Evolutionary conservation across 805 yeast genomes (phyloP), one percentile per base, ranked within the genome.

Genomic region (Ascoidea tarda): DNA sequence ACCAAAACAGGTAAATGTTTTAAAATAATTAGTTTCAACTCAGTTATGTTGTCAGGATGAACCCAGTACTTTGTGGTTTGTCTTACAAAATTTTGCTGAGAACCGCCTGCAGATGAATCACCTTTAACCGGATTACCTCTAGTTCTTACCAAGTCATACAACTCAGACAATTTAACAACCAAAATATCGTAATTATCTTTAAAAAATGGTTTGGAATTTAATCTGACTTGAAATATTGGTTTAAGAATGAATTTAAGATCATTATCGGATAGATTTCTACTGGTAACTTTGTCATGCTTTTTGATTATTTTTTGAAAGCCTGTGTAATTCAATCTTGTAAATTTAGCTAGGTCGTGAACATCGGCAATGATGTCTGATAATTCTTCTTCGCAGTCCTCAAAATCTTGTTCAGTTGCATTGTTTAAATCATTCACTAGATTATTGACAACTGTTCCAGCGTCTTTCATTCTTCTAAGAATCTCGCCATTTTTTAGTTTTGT

Each of bases 61-160:
- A 93, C 98, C 99, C 99, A 93, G 70, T 93, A 93, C 66, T 93
- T 93, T 6, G 99, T 93, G 21, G 99, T 93, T 70, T 93, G 99
- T 69, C 99, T 84, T 49, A 93, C 98, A 63, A 93, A 93, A 71
- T 93, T 93, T 68, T 93, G 99, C 74, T 90, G 97, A 47, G 84
- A 77, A 48, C 99, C 99, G 63, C 99, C 99, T n/a, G 99, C 97
- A 5, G 97, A 66, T 4, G 96, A 82, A 69, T 93, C 99, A 58
- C 98, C 98, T 62, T 80, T 77, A 46, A 88, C 87, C 12, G 99
- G 98, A 64, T 88, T 86, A 60, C 99, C 99, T 60, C 96, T 79
- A 0, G 98, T 93, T 66, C 98, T 81, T 33, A 93, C 97, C 56
- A 91, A 70, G 66, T 93, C 98, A 62, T 93, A 91, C 51, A 87